These are phyloP conservation scores for Niebla homalea DNA, from an alignment of 495 filamentous ascomycete species.

Conservation along the genomic window DNA sequence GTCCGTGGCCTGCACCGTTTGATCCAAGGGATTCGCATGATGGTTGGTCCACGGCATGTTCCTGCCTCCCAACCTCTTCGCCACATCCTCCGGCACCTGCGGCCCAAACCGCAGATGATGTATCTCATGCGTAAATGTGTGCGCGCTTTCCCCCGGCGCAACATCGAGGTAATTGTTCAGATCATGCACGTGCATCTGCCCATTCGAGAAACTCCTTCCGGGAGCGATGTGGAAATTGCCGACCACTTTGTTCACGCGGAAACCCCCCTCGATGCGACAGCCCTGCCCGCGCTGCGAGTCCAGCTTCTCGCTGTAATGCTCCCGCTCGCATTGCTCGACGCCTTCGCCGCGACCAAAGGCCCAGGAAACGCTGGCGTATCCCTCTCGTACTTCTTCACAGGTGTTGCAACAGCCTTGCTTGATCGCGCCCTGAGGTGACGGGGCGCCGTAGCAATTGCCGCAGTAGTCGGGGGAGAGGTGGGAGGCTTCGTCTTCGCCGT, in stretches of 20 bases:
- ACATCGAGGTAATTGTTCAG: slow-evolving; percentile 79
- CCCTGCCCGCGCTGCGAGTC: slow-evolving; percentile 80
- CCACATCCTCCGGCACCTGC: slow-evolving; percentile 66
- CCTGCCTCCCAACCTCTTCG: slow-evolving; percentile 41
- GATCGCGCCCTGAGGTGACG: slow-evolving; percentile 48
- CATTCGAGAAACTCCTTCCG: slow-evolving; percentile 82
- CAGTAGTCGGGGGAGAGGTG: slow-evolving; percentile 91
- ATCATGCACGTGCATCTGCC: slow-evolving; percentile 95
- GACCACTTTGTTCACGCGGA: slow-evolving; percentile 94
- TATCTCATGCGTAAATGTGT: slow-evolving; percentile 84
- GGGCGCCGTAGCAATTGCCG: slow-evolving; percentile 82
- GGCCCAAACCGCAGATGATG: slow-evolving; percentile 89
- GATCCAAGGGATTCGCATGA: slow-evolving; percentile 85
- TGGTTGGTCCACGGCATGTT: slow-evolving; percentile 68
- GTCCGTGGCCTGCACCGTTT: slow-evolving; percentile 57
- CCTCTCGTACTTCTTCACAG: slow-evolving; percentile 89
- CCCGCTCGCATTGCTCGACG: slow-evolving; percentile 89
- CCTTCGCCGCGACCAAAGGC: slow-evolving; percentile 83
- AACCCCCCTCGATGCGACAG: slow-evolving; percentile 83
- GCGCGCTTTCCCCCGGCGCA: slow-evolving; percentile 39
- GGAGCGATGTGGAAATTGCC: slow-evolving; percentile 99
- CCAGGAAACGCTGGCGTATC: slow-evolving; percentile 80
- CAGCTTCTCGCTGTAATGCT: slow-evolving; percentile 80
- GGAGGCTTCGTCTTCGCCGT: slow-evolving; percentile 52
- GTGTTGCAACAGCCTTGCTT: slow-evolving; percentile 89